Percentiles rank a stretch among this genome's conserved stretches.
Evolutionary conservation across 2,329 filamentous ascomycete species (phyloP).

Genomic region (Ophiostoma ulmi): DNA sequence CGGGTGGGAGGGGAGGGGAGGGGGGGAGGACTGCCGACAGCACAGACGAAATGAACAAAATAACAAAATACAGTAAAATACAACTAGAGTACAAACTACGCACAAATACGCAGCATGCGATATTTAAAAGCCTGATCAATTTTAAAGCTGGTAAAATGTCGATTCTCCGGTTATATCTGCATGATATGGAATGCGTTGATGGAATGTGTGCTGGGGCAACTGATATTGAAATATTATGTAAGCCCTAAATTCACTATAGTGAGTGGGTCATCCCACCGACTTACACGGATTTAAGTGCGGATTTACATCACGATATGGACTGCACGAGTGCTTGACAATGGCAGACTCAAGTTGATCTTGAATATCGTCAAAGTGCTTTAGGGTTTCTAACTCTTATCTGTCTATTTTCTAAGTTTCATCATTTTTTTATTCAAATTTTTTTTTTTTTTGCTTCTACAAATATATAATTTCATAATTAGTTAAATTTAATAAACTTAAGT

Average conservation of each 20-base stretch:
- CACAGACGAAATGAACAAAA: neutral
- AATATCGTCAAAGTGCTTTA: too few relatives aligned
- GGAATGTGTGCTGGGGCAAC: constrained; percentile 6
- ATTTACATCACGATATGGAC: neutral
- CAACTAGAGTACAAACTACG: neutral
- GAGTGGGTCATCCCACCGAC: neutral
- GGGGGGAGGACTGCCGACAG: neutral
- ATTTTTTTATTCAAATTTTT: too few relatives aligned
- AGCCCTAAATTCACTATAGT: neutral
- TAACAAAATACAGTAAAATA: neutral
- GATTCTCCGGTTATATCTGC: neutral
- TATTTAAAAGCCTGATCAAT: neutral
- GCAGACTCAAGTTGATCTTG: too few relatives aligned
- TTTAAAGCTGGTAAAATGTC: neutral
- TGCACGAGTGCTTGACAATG: neutral
- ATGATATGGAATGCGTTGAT: neutral
- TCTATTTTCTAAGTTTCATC: too few relatives aligned
- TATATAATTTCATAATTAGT: too few relatives aligned
- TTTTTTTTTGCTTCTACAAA: too few relatives aligned
- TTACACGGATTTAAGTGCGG: neutral
- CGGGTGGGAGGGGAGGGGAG: too few relatives aligned
- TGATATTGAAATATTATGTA: neutral
- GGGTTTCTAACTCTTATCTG: too few relatives aligned
- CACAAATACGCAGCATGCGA: neutral
- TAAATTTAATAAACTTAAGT: too few relatives aligned